These are phyloP conservation scores for Sclerospora graminicola DNA, from an alignment of 352 stramenopile species.

Conservation along the genomic window DNA sequence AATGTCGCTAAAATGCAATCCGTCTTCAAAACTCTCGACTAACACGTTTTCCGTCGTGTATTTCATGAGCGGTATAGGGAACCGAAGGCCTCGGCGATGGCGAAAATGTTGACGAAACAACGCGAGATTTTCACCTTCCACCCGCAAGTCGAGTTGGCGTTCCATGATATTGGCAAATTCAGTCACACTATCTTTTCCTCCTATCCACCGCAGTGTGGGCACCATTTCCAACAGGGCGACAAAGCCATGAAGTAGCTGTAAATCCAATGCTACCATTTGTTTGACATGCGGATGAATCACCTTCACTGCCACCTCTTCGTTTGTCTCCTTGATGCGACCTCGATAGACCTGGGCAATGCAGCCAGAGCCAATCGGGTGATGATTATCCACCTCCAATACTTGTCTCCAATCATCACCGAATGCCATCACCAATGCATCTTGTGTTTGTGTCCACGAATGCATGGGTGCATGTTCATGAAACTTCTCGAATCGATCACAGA, in stretches of 20 bases:
- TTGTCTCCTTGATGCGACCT: constrained; percentile 52
- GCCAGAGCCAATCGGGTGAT: constrained; percentile 79
- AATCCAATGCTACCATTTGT: constrained; percentile 79
- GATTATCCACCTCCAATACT: constrained; percentile 44
- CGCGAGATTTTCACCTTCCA: constrained; percentile 85
- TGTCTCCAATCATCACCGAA: constrained; percentile 81
- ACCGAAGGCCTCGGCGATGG: constrained; percentile 45
- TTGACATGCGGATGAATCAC: constrained; percentile 89
- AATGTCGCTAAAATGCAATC: constrained; percentile 66
- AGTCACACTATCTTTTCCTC: constrained; percentile 65
- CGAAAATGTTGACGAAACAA: constrained; percentile 73
- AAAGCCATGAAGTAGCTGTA: constrained; percentile 62
- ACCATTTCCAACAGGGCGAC: constrained; percentile 58
- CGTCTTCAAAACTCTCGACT: constrained; percentile 86
- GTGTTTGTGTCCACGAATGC: constrained; percentile 86
- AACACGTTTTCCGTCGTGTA: constrained; percentile 78
- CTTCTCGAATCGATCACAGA: constrained; percentile 86
- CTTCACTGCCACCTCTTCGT: constrained; percentile 84
- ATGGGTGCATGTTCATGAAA: constrained; percentile 85
- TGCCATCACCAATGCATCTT: constrained; percentile 62
- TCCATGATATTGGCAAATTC: constrained; percentile 85
- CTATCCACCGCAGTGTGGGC: constrained; percentile 55
- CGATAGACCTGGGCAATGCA: constrained; percentile 93
- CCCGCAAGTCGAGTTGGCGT: constrained; percentile 86
- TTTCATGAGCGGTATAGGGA: constrained; percentile 62